A percentile compares a stretch with the other conserved stretches of the same genome.
Evolutionary conservation across 805 yeast species (phyloP).

Genomic region (Babjeviella inositovora): DNA sequence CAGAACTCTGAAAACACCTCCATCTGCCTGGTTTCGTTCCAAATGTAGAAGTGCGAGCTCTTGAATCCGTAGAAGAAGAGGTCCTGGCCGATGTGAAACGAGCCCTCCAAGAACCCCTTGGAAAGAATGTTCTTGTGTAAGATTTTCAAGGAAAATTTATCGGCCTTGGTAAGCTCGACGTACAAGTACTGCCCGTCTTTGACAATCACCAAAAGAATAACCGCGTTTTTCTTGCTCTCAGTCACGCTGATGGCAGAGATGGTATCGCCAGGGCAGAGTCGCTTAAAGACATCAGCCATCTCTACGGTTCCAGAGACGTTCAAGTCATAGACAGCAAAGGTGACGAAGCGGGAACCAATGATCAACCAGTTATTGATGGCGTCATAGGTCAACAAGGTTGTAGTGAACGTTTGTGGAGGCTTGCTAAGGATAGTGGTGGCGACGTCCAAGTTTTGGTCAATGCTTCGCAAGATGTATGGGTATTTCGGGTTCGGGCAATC

Average conservation of each 20-base stretch:
- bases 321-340: constrained; percentile 39
- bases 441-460: constrained; percentile 14
- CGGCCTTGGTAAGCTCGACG: constrained; percentile 5
- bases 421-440: constrained; percentile 4
- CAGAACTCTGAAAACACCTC: constrained; percentile 61
- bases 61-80: constrained; percentile 67
- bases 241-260: constrained; percentile 36
- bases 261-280: constrained; percentile 50
- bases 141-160: constrained; percentile 10
- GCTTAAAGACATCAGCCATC: constrained; percentile 13
- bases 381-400: constrained; percentile 39
- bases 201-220: constrained; percentile 29
- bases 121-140: constrained; percentile 47
- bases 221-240: constrained; percentile 6
- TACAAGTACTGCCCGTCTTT: constrained; percentile 53
- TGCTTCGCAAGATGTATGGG: constrained; percentile 24
- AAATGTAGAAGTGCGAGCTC: constrained; percentile 60
- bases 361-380: constrained; percentile 20
- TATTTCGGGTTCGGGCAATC: constrained; percentile 60
- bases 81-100: constrained; percentile 25
- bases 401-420: constrained; percentile 33
- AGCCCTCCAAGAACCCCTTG: constrained; percentile 75
- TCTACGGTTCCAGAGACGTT: background rate
- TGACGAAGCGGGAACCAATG: constrained; percentile 61
- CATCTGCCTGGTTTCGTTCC: constrained; percentile 65